phyloP scores from a whole-genome alignment of 2,329 filamentous ascomycete genomes.

The Claviceps sp. region DNA sequence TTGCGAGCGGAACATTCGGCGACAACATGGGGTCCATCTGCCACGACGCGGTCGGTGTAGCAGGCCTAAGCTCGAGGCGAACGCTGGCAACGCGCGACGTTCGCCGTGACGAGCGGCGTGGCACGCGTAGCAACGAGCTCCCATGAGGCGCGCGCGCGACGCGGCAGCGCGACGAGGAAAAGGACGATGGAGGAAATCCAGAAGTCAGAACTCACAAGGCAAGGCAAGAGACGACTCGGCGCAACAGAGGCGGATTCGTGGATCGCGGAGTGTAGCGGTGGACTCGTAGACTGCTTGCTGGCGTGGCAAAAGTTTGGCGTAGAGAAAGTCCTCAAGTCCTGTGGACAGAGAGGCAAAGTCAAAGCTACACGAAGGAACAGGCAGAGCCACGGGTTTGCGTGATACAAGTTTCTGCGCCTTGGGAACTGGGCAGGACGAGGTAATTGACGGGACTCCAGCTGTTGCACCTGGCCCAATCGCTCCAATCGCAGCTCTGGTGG shows the following conservation, averaged over 20 bases:
- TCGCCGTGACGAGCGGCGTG: conserved; percentile 4
- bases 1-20: conserved; percentile 6
- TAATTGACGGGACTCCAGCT: conserved; percentile 4
- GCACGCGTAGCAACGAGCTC: not conserved
- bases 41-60: conserved; percentile 12
- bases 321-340: conserved; percentile 6
- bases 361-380: conserved; percentile 10
- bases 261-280: conserved; percentile 6
- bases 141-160: conserved; percentile 3
- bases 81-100: conserved; percentile 8
- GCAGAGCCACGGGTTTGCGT: conserved; percentile 12
- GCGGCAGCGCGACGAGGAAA: conserved; percentile 6
- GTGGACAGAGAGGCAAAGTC: conserved; percentile 8
- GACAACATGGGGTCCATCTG: conserved; percentile 10
- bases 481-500: not conserved
- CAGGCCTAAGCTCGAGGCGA: not conserved
- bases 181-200: conserved; percentile 1
- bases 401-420: conserved; percentile 11
- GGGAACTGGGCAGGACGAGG: conserved; percentile 6
- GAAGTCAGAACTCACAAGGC: conserved; percentile 24
- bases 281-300: conserved; percentile 6
- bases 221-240: conserved; percentile 14
- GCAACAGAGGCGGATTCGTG: conserved; percentile 10
- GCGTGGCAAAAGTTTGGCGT: conserved; percentile 8
- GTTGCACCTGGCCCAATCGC: not conserved